Percentiles rank a stretch among this genome's conserved stretches.
Conservation (phyloP, 306 rosid genomes). For the Sicyos baderoa region DNA sequence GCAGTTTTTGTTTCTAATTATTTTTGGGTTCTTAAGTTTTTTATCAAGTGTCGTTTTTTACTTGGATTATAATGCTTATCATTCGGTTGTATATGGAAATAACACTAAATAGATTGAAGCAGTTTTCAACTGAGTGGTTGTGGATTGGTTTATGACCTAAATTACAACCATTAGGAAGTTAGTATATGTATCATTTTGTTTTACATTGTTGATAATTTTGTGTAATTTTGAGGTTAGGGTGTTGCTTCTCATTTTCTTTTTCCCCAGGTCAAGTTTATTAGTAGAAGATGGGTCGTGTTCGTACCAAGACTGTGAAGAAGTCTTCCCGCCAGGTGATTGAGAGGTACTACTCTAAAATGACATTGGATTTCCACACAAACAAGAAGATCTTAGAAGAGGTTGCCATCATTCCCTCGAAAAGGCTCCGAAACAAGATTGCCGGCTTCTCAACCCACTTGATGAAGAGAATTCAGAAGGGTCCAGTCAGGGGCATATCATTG, state of each 20-base stretch:
- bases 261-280: neutral
- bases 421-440: constrained; percentile 34
- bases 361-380: constrained; percentile 31
- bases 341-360: constrained; percentile 31
- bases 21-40: neutral
- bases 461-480: constrained; percentile 37
- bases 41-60: neutral
- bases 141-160: neutral
- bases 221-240: neutral
- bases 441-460: constrained; percentile 35
- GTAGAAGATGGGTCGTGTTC: constrained; percentile 32
- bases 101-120: neutral
- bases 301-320: constrained; percentile 36
- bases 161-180: neutral
- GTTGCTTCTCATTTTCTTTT: neutral
- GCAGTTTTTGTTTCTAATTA: neutral
- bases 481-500: constrained; percentile 33
- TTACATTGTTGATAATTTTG: neutral
- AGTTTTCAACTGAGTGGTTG: neutral
- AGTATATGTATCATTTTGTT: neutral
- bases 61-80: no score
- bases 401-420: constrained; percentile 26
- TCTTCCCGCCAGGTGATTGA: constrained; percentile 33
- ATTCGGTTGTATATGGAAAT: neutral
- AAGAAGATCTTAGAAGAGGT: constrained; percentile 34